Base-by-base conservation (phyloP, 1,284 basidiomycete species). In the Erythrobasidium hasegawianum region DNA sequence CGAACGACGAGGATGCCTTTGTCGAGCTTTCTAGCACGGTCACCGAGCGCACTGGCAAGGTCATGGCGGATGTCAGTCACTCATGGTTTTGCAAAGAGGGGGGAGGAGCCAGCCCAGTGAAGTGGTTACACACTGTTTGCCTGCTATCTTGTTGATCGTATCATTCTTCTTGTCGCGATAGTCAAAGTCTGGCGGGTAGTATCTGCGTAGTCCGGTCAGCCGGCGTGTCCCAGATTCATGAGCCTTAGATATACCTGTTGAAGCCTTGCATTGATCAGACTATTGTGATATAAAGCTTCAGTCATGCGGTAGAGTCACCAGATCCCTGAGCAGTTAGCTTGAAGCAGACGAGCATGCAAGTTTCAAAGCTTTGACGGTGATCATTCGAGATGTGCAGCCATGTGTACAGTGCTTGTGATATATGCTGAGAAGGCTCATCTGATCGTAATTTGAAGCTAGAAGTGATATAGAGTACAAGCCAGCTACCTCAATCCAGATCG, bases 1-100 rank as follows among this genome's bases (percentile, higher is more conserved):
- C 95, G 88, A 33, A 89, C 89, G 57, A 97, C 89, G 40, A 97
- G 82, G 69, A 97, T 91, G 0, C 94, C 95, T 77, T 95, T 86
- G 78, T 94, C 90, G 53, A 97, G 81, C 79, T 96, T 95, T 10
- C 90, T 83, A 22, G 94, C 96, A 68, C 73, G 64, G 39, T 73
- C 71, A 2, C 73, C 74, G 10, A 73, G 57, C 0, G 93, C 94
- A 82, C 62, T 65, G 45, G 1, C 22, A 26, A n/a, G 18, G 38
- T 11, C 13, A 16, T n/a, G 1, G 13, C 4, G n/a, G 4, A 13
- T 14, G 27, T 65, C 56, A 65, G 27, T 45, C 16, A 33, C 14
- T 20, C 18, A n/a, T 54, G 10, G n/a, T 14, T 26, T 11, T 8
- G 33, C 18, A 26, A 18, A 10, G 22, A 29, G 26, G 40, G 18